A percentile compares a stretch with the other conserved stretches of the same genome.
phyloP scores from a whole-genome alignment of 176 grass and related monocot species.

The Oryza punctata region DNA sequence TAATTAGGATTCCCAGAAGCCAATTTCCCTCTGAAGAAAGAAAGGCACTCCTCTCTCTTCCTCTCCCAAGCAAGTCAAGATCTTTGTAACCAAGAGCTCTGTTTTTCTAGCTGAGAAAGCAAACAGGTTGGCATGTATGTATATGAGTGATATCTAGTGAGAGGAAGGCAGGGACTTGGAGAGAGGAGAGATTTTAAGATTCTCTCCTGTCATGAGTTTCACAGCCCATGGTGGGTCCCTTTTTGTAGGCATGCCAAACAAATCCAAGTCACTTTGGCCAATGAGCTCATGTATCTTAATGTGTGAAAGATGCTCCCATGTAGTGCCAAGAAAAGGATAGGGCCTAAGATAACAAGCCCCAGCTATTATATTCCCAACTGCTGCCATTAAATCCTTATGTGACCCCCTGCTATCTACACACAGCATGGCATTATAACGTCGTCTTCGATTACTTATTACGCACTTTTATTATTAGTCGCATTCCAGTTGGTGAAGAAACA shows the following conservation, averaged over 20 bases:
- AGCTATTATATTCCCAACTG: conserved; percentile 40
- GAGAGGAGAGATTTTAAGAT: conserved; percentile 40
- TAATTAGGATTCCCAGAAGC: neutral
- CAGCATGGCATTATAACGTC: neutral
- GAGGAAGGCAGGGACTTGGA: conserved; percentile 26
- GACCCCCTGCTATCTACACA: conserved; percentile 28
- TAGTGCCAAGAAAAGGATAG: conserved; percentile 64
- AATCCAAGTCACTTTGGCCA: conserved; percentile 57
- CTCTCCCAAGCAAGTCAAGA: neutral
- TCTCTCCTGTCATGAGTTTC: conserved; percentile 48
- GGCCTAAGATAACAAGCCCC: conserved; percentile 49
- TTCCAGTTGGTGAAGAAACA: neutral
- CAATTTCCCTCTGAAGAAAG: neutral
- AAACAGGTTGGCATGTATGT: conserved; percentile 31
- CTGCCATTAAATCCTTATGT: conserved; percentile 26
- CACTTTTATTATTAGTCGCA: neutral
- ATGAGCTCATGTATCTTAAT: conserved; percentile 53
- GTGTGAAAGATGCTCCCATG: conserved; percentile 58
- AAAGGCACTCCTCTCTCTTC: conserved; percentile 11
- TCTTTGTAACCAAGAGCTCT: conserved; percentile 7
- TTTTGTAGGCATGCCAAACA: conserved; percentile 56
- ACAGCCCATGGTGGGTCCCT: conserved; percentile 47
- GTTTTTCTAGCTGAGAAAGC: conserved; percentile 33
- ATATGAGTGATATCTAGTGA: conserved; percentile 17
- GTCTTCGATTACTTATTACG: neutral